These are phyloP conservation scores for Epichloe sibirici DNA, from an alignment of 2,329 filamentous ascomycete genomes.

Conservation along the genomic window DNA sequence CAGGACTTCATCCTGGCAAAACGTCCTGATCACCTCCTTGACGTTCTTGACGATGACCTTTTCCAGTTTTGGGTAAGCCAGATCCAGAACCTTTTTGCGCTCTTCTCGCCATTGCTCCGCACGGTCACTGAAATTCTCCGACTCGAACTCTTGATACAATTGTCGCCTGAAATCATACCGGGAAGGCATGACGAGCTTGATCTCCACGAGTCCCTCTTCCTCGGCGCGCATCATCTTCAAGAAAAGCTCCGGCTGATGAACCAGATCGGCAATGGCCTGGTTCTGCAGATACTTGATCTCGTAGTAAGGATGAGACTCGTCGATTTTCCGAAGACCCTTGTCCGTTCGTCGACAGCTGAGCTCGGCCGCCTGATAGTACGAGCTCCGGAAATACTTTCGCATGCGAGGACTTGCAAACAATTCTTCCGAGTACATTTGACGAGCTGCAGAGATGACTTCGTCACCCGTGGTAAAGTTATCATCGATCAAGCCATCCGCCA, in stretches of 20 bases:
- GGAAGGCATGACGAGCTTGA: constrained; percentile 66
- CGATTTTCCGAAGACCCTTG: constrained; percentile 85
- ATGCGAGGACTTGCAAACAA: constrained; percentile 78
- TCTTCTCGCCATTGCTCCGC: constrained; percentile 92
- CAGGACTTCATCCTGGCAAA: constrained; percentile 88
- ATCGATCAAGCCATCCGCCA: constrained; percentile 69
- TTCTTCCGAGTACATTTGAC: constrained; percentile 84
- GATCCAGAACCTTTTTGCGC: constrained; percentile 71
- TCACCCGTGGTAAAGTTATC: constrained; percentile 64
- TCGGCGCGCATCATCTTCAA: constrained; percentile 97
- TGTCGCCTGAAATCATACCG: constrained; percentile 64
- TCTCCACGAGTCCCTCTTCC: constrained; percentile 81
- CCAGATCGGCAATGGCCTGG: constrained; percentile 72
- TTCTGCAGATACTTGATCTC: constrained; percentile 95
- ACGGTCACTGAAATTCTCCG: constrained; percentile 88
- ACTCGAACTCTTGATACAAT: constrained; percentile 74
- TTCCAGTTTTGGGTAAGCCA: constrained; percentile 71
- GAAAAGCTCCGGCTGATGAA: constrained; percentile 76
- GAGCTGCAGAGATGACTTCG: constrained; percentile 65
- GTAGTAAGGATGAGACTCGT: constrained; percentile 91
- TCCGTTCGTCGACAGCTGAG: constrained; percentile 86
- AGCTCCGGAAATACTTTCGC: constrained; percentile 72
- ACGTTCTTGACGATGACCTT: constrained; percentile 79
- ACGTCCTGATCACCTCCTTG: constrained; percentile 85
- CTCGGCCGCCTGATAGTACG: constrained; percentile 71